Conservation (phyloP, 1,284 basidiomycete genomes). For the Malassezia dermatis region DNA sequence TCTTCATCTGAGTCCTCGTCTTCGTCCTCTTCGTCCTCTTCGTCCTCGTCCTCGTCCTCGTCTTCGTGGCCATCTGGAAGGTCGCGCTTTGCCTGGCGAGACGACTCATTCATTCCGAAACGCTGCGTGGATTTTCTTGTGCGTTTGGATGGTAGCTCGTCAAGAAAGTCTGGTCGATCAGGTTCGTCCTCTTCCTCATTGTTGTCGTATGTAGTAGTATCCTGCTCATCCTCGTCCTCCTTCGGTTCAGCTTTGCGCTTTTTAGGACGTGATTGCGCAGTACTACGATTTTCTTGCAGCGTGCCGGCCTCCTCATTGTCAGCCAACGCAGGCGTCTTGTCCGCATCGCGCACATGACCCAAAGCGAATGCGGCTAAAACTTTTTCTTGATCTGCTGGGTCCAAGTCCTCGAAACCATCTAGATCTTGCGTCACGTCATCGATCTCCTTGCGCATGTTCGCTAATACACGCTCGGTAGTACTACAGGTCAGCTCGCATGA, state of each 20-base stretch:
- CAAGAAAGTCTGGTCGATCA: background rate
- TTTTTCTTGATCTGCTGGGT: constrained; percentile 6
- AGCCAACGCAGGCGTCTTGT: constrained; percentile 7
- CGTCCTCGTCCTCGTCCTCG: background rate
- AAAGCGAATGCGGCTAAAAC: constrained; percentile 12
- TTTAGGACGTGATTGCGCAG: background rate
- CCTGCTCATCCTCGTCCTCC: background rate
- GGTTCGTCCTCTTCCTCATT: constrained; percentile 2
- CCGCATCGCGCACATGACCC: constrained; percentile 11
- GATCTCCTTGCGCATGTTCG: constrained; percentile 9
- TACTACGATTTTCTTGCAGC: background rate
- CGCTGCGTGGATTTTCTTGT: constrained; percentile 1
- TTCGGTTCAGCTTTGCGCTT: background rate
- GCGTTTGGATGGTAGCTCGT: constrained; percentile 12
- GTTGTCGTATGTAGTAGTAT: background rate
- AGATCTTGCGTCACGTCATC: constrained; percentile 11
- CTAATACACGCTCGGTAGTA: constrained; percentile 8
- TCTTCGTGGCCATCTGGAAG: background rate
- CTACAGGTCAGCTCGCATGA: constrained; percentile 4
- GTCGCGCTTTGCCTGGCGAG: background rate
- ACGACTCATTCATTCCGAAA: background rate
- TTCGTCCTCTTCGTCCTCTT: background rate
- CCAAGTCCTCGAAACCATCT: constrained; percentile 14
- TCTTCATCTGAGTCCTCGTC: background rate
- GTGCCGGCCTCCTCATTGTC: constrained; percentile 1